Evolutionary conservation across 2,329 filamentous ascomycete genomes (phyloP), one percentile per base, ranked within the genome.

Genomic region (Talaromyces verruculosus): DNA sequence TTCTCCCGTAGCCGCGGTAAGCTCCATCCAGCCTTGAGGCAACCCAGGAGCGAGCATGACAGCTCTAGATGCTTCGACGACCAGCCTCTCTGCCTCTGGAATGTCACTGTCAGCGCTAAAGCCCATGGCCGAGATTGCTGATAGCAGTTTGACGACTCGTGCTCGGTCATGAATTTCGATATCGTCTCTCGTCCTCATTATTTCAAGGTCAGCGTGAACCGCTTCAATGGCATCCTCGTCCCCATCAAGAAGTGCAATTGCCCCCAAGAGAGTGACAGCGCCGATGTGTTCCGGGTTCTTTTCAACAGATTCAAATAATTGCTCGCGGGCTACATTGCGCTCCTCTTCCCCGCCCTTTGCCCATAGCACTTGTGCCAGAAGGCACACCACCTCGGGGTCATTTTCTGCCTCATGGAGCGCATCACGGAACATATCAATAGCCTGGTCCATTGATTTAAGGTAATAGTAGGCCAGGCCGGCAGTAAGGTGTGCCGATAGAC

Each of bases 281-380:
- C 89, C 89, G 1, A 96, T 86, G 70, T 98, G 93, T 0, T 88
- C 86, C 0, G 91, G 87, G 60, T 90, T 81, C 61, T 83, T 84
- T 71, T 93, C 91, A 13, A 97, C 89, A 41, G 91, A 89, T 15
- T 89, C 88, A 72, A 97, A 94, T 0, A 99, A 84, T 69, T 91
- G 87, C 62, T 91, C 88, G 3, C 92, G 86, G 17, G 94, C 93
- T 68, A 91, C 88, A 60, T 89, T 87, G 57, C 89, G 87, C 64
- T 93, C 91, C 0, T 88, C 84, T 6, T 89, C 87, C 0, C 88
- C 88, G 8, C 91, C 93, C 69, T 92, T 92, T 0, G 93, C 93
- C 94, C 95, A 99, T 0, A 98, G 84, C 0, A 98, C 91, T 77
- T 98, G 92, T 0, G 93, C 91, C 13, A 98, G 83, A 13, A 97